Base-by-base conservation (phyloP, 495 filamentous ascomycete genomes). In the Massariosphaeria phaeospora region DNA sequence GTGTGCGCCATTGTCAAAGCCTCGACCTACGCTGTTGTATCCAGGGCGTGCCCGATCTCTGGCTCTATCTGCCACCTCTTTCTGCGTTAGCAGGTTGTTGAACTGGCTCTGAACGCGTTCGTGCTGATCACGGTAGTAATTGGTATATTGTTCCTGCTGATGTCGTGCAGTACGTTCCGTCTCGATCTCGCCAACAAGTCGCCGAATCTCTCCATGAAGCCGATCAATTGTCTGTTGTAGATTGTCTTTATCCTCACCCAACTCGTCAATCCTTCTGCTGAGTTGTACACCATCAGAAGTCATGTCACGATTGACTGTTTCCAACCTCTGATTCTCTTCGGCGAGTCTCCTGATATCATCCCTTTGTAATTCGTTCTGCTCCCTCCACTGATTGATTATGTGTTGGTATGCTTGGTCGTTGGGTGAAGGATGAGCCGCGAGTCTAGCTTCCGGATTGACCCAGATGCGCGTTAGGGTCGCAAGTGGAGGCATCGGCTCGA, bases 391-490 rank as follows among this genome's bases (percentile, higher is more conserved):
- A 8, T n/a, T 23, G 15, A 52, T 41, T 21, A 31, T 30, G 15
- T 30, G 35, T 26, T 21, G 31, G 33, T 27, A 36, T 11, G 13
- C 34, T 21, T 30, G 13, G 1, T 15, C n/a, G 8, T 18, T 27
- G 6, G 48, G 12, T 42, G n/a, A 18, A 3, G 48, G 48, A 20
- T 43, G 35, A 31, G 26, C 38, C 7, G 48, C 48, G 18, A 36
- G 13, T 30, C 38, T 21, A 9, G 48, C 48, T 20, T 44, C 50
- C n/a, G 17, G 25, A 45, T 53, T 45, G 2, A 53, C 50, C 50
- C 50, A 53, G 13, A 45, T 17, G 2, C 13, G 9, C 20, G 40
- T 25, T 10, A 53, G 20, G 9, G n/a, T 25, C 15, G 9, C 39
- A 2, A 53, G 18, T 7, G 40, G 38, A 24, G 39, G 2, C 5